Evolutionary conservation across 306 rosid genomes (phyloP), one percentile per base, ranked within the genome.

Genomic region (Purshia tridentata): DNA sequence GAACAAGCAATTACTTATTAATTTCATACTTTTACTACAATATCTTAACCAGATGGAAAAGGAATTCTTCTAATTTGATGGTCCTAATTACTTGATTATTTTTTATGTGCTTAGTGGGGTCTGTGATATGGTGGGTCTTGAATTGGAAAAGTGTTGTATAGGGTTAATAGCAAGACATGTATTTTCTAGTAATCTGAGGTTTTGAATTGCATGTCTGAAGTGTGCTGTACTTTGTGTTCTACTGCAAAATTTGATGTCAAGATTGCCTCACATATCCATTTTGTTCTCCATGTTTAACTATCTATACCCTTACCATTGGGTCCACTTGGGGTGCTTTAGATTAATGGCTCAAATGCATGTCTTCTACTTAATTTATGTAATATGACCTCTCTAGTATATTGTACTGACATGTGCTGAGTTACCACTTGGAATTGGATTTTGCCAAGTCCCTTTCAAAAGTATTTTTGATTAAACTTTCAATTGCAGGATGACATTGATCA

Each of bases 401-500:
- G n/a, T 52, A 13, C 57, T 16, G 9, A 52, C 7, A 12, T 23
- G 20, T 56, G 35, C 22, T 1, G 35, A 22, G 1, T 6, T 58
- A 2, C 42, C 47, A 15, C 59, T 50, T 8, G 8, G 35, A 50
- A 16, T 0, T 39, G 46, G 11, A 11, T 16, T 50, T 79, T 74
- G 60, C 70, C 72, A 39, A 44, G 8, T 53, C 13, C n/a, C 53
- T n/a, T n/a, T 39, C 11, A 15, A 10, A 23, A 51, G 12, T 60
- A 12, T 9, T 55, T 22, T 19, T 55, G 47, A 50, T 49, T 56
- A 48, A 50, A 16, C 44, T 35, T 49, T n/a, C 20, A 78, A 76
- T 69, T 84, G 81, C 89, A 90, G 97, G 97, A 93, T 50, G 97
- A 91, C 76, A 86, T 93, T 72, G 96, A 93, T 63, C 97, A 83